Evolutionary conservation across 2,329 filamentous ascomycete genomes (phyloP).

Genomic region (Fusarium agapanthi): DNA sequence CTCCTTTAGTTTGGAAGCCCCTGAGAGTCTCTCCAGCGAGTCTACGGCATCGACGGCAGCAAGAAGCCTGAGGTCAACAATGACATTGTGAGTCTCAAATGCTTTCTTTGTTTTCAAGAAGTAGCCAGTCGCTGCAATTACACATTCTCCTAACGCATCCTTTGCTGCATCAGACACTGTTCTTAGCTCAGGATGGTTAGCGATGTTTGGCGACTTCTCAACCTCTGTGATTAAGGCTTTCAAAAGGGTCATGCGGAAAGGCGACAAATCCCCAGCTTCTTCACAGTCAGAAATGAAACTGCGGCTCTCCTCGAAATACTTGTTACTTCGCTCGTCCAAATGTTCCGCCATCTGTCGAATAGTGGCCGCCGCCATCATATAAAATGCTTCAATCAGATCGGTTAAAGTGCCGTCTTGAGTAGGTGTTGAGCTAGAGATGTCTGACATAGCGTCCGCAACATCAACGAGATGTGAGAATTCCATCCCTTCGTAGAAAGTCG

Average conservation of each 20-base stretch:
- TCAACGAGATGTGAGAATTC: slow-evolving; percentile 50
- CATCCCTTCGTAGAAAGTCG: slow-evolving; percentile 61
- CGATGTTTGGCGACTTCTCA: slow-evolving; percentile 40
- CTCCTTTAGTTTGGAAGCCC: slow-evolving; percentile 40
- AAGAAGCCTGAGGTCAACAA: slow-evolving; percentile 43
- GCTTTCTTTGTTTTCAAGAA: slow-evolving; percentile 46
- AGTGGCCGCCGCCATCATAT: slow-evolving; percentile 43
- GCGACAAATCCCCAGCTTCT: slow-evolving; percentile 36
- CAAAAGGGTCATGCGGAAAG: slow-evolving; percentile 49
- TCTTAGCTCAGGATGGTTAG: slow-evolving; percentile 36
- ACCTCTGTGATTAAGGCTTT: slow-evolving; percentile 46
- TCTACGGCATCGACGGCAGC: slow-evolving; percentile 47
- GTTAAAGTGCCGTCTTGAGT: slow-evolving; percentile 39
- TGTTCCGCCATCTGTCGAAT: slow-evolving; percentile 56
- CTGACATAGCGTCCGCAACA: slow-evolving; percentile 47
- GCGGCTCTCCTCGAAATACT: slow-evolving; percentile 49
- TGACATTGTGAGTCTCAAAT: slow-evolving; percentile 33
- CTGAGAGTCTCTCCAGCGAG: slow-evolving; percentile 33
- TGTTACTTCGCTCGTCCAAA: slow-evolving; percentile 52
- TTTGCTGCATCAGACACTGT: slow-evolving; percentile 40
- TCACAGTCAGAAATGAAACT: slow-evolving; percentile 41
- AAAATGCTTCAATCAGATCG: slow-evolving; percentile 48
- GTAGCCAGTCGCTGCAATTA: slow-evolving; percentile 39
- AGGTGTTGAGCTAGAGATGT: slow-evolving; percentile 37
- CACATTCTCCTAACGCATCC: slow-evolving; percentile 40